These are phyloP conservation scores for Ordospora colligata DNA, from an alignment of 371 early-diverging fungal genomes.

Conservation along the genomic window DNA sequence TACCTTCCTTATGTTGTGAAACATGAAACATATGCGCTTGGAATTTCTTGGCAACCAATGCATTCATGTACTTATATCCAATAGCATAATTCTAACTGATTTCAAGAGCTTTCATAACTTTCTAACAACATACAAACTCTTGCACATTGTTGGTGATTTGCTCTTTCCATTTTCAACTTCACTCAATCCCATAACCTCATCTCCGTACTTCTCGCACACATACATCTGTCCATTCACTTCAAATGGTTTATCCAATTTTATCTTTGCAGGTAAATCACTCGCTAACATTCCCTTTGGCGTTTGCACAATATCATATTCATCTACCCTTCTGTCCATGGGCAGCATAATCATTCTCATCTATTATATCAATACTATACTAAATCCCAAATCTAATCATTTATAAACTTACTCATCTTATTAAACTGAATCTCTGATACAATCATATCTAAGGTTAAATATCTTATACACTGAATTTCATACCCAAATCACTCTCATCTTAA, in stretches of 20 bases:
- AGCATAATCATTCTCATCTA: no score
- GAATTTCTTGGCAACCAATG: not conserved
- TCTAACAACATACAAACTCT: constrained; percentile 24
- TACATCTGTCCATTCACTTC: not conserved
- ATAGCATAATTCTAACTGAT: no score
- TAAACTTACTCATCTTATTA: not conserved
- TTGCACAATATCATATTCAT: constrained; percentile 12
- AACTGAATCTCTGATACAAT: not conserved
- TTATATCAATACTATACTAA: not conserved
- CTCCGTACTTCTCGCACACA: constrained; percentile 18
- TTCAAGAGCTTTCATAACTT: no score
- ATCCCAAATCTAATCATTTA: not conserved
- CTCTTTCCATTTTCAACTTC: not conserved
- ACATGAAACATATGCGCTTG: not conserved
- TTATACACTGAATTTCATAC: not conserved
- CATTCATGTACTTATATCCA: no score
- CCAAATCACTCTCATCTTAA: not conserved
- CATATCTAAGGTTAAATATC: not conserved
- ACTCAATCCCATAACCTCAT: not conserved
- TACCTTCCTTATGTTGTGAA: not conserved
- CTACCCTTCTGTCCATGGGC: not conserved
- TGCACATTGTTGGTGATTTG: not conserved
- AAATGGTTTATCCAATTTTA: constrained; percentile 16
- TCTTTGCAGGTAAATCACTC: not conserved
- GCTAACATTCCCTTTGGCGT: constrained; percentile 3